These are phyloP conservation scores for Suhomyces canberraensis DNA, from an alignment of 805 yeast species.

Conservation along the genomic window DNA sequence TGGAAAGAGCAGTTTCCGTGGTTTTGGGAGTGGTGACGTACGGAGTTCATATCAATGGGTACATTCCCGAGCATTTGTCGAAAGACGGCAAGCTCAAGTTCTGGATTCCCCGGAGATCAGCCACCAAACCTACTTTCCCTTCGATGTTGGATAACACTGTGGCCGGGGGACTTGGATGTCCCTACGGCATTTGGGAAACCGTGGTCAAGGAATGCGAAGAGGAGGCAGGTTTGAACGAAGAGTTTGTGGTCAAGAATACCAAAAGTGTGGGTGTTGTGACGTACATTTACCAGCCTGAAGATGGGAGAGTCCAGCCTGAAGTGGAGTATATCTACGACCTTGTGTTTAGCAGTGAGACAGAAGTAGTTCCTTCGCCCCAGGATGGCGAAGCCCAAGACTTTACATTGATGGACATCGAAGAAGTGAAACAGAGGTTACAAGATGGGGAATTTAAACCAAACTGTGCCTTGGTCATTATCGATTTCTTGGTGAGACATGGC, in stretches of 20 bases:
- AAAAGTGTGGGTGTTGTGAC: constrained; percentile 62
- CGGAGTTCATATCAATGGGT: constrained; percentile 88
- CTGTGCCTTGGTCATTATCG: constrained; percentile 75
- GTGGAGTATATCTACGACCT: constrained; percentile 79
- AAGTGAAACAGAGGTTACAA: constrained; percentile 49
- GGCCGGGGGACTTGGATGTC: constrained; percentile 92
- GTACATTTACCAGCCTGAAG: constrained; percentile 53
- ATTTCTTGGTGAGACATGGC: constrained; percentile 87
- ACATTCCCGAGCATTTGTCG: constrained; percentile 44
- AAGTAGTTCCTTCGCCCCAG: constrained; percentile 43
- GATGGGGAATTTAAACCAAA: constrained; percentile 82
- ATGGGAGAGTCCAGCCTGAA: constrained; percentile 81
- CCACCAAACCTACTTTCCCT: constrained; percentile 82
- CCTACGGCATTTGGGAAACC: constrained; percentile 72
- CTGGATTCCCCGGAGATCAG: constrained; percentile 86
- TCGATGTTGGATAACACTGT: constrained; percentile 89
- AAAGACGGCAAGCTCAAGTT: constrained; percentile 43
- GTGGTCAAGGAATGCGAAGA: constrained; percentile 82
- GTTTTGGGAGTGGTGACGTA: constrained; percentile 83
- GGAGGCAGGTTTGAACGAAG: constrained; percentile 75
- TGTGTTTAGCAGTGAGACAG: constrained; percentile 42
- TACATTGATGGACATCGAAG: constrained; percentile 55
- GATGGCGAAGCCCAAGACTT: constrained; percentile 71
- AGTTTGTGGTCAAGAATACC: constrained; percentile 45
- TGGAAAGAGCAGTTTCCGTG: constrained; percentile 82